A percentile compares a stretch with the other conserved stretches of the same genome.
These are phyloP conservation scores for Dimocarpus longan DNA, from an alignment of 345 rosid genomes.

Conservation along the genomic window DNA sequence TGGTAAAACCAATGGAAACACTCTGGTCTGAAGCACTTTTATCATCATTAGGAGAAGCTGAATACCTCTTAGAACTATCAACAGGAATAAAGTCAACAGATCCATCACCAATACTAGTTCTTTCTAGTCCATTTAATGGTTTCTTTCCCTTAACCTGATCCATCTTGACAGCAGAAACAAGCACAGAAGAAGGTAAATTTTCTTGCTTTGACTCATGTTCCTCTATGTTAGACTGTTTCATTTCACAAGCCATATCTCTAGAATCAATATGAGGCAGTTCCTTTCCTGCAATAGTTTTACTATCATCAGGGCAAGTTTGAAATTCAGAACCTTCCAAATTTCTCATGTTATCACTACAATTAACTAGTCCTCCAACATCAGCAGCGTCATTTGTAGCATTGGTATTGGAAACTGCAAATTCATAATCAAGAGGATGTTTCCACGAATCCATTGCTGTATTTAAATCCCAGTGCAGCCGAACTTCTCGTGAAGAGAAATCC, in stretches of 20 bases:
- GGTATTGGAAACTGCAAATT: not conserved
- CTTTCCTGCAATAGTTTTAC: slow-evolving; percentile 2
- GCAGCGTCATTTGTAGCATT: not conserved
- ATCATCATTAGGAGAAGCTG: not conserved
- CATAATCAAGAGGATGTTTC: slow-evolving; percentile 16
- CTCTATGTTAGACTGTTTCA: not conserved
- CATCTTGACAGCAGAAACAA: not conserved
- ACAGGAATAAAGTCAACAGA: slow-evolving; percentile 10
- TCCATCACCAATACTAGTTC: not conserved
- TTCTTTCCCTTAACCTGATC: not conserved
- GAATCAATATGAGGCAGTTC: not conserved
- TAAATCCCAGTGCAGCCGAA: slow-evolving; percentile 29
- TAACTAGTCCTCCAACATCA: not conserved
- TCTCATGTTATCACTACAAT: not conserved
- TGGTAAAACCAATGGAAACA: not conserved
- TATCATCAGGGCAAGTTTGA: not conserved
- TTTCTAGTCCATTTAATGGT: not conserved
- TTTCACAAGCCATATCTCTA: not conserved
- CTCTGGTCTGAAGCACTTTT: not conserved
- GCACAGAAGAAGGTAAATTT: slow-evolving; percentile 5
- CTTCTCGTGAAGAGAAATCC: slow-evolving; percentile 4
- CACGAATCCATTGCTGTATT: slow-evolving; percentile 26
- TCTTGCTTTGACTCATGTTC: not conserved
- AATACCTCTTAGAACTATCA: not conserved
- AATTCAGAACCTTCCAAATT: slow-evolving; percentile 3